Base-by-base conservation (phyloP, 2,329 filamentous ascomycete species). In the Fusarium armeniacum region DNA sequence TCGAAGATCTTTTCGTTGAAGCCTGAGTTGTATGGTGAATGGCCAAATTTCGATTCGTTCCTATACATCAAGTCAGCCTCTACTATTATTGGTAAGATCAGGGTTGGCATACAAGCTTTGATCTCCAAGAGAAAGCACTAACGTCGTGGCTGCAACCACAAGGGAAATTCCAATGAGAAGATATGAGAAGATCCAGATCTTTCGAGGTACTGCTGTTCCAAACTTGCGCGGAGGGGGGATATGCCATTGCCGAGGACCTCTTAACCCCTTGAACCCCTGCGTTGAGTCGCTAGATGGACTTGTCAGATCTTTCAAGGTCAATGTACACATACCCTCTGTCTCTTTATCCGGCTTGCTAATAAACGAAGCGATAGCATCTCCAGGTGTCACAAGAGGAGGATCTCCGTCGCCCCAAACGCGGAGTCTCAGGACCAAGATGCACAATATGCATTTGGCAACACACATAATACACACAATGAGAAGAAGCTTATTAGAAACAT, bases 361-460 rank as follows among this genome's bases (percentile, higher is more conserved):
- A 6, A 72, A 72, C 4, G 69, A 72, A 15, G 66, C 61, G 2
- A 72, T 67, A 0, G 69, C 69, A 50, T 72, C 69, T 20, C 69
- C 69, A 0, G 66, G 59, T 0, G 69, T 72, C 50, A 72, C 58
- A 0, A 72, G 43, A 24, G 70, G 43, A 24, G 70, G 70, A 4
- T 61, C 30, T 2, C 70, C 66, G 0, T 44, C 1, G 1, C 59
- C 59, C 68, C 28, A 28, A 28, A 28, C 28, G 9, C 67, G 68
- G 7, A 64, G n/a, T 1, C 36, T 60, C 2, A 70, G 26, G 2
- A 65, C 67, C 6, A 63, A 11, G 3, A 65, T 33, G 35, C 69
- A 70, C 0, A 72, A 11, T 0, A 35, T 5, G 8, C 64, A 49
- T 36, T 69, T 69, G 10, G 67, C 22, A 24, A 45, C 20, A 24